A percentile compares a stretch with the other conserved stretches of the same genome.
These are phyloP conservation scores for Debaryomyces castellii DNA, from an alignment of 805 yeast species.

Conservation along the genomic window DNA sequence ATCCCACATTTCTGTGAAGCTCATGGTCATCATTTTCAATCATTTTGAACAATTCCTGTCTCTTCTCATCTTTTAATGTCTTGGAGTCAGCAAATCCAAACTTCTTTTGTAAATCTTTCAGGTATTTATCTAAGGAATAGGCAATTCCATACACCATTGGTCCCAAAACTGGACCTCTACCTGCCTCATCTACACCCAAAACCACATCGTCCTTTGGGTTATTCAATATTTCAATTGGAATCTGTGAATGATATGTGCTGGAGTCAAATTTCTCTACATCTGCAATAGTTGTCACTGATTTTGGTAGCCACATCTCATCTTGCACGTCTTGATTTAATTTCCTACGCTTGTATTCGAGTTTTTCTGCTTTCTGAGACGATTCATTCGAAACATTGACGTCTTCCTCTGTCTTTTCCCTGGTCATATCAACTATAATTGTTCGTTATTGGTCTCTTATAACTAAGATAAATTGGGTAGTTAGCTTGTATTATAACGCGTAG, in stretches of 20 bases:
- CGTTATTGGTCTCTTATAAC: no score
- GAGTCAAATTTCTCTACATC: constrained; percentile 35
- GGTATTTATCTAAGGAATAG: constrained; percentile 62
- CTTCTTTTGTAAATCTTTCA: constrained; percentile 43
- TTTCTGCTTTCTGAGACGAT: background rate
- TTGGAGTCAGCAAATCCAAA: constrained; percentile 95
- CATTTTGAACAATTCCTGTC: constrained; percentile 59
- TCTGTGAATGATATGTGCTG: constrained; percentile 47
- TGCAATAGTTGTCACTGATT: constrained; percentile 27
- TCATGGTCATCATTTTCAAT: constrained; percentile 51
- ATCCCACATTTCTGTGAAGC: constrained; percentile 66
- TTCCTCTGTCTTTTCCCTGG: background rate
- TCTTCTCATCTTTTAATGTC: constrained; percentile 68
- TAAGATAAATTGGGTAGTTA: no score
- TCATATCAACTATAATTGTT: background rate
- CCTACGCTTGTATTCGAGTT: background rate
- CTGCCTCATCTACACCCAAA: constrained; percentile 97
- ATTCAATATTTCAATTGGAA: constrained; percentile 42
- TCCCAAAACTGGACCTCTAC: constrained; percentile 96
- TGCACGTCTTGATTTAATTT: background rate
- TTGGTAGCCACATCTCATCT: constrained; percentile 30
- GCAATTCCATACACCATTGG: constrained; percentile 96
- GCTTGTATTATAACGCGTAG: no score
- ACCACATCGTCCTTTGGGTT: constrained; percentile 44
- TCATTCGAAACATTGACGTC: background rate